phyloP scores from a whole-genome alignment of 805 yeast species.

The Naumovozyma castellii region DNA sequence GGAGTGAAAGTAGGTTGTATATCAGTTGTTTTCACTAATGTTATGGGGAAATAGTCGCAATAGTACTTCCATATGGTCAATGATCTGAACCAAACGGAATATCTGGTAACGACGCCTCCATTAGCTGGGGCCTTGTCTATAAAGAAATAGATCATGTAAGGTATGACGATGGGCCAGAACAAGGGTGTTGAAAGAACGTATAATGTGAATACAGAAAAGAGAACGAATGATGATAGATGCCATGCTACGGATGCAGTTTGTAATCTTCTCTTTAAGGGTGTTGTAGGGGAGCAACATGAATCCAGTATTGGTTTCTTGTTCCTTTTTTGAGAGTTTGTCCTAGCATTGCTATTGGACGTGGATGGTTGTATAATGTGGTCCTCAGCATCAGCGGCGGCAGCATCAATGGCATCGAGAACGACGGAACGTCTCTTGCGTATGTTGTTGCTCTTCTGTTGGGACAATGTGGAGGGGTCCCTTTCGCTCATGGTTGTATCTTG shows the following conservation, averaged over 20 bases:
- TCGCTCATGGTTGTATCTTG: too few species aligned
- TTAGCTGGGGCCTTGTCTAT: slow-evolving; percentile 62
- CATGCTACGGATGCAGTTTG: slow-evolving; percentile 63
- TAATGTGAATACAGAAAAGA: slow-evolving; percentile 43
- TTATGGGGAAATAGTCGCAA: slow-evolving; percentile 72
- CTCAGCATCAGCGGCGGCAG: too few species aligned
- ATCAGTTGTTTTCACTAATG: slow-evolving; percentile 55
- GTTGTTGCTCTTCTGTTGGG: too few species aligned
- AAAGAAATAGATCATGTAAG: slow-evolving; percentile 53
- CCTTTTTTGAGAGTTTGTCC: background rate
- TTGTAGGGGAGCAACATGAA: slow-evolving; percentile 40
- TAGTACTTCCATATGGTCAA: slow-evolving; percentile 59
- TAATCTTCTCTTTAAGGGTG: slow-evolving; percentile 48
- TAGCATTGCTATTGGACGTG: background rate
- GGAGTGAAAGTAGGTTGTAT: slow-evolving; percentile 63
- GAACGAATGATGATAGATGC: slow-evolving; percentile 62
- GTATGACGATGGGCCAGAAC: slow-evolving; percentile 57
- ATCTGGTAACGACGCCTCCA: slow-evolving; percentile 56
- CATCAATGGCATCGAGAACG: too few species aligned
- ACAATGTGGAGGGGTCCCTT: too few species aligned
- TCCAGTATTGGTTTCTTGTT: slow-evolving; percentile 3
- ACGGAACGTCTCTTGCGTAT: too few species aligned
- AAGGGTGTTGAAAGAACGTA: slow-evolving; percentile 47
- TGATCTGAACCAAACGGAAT: slow-evolving; percentile 48
- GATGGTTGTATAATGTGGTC: too few species aligned